Evolutionary conservation across 306 rosid species (phyloP).

Genomic region (Echinosophora koreensis): DNA sequence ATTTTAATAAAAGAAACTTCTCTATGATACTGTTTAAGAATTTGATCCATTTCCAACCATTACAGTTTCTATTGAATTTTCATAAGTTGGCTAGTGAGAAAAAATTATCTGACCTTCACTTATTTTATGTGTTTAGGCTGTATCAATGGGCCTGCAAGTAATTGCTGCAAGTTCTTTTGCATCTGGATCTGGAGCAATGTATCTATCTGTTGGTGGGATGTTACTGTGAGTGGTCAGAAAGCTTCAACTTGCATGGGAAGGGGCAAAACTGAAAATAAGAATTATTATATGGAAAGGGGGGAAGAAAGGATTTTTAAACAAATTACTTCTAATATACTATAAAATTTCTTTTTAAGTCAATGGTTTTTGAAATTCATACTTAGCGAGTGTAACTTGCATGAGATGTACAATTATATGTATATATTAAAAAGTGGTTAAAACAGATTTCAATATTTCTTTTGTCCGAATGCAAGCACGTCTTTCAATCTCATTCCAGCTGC

Average conservation of each 20-base stretch:
- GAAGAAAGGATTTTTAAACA: background rate
- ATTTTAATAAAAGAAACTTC: slow-evolving; percentile 1
- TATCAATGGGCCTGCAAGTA: slow-evolving; percentile 62
- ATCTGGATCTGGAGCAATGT: slow-evolving; percentile 58
- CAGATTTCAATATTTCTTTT: background rate
- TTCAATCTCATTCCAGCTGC: slow-evolving; percentile 1
- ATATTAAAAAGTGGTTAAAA: background rate
- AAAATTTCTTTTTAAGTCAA: background rate
- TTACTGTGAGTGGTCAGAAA: slow-evolving; percentile 59
- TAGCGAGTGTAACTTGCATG: slow-evolving; percentile 1
- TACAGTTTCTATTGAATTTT: background rate
- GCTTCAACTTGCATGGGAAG: slow-evolving; percentile 10
- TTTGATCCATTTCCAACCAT: slow-evolving; percentile 3
- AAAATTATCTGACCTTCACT: slow-evolving; percentile 6
- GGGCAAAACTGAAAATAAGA: background rate
- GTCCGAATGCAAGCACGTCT: background rate
- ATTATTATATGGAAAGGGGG: background rate
- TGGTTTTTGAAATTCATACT: background rate
- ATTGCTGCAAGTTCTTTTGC: slow-evolving; percentile 62
- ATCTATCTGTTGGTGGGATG: slow-evolving; percentile 70
- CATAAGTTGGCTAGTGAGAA: background rate
- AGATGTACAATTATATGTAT: background rate
- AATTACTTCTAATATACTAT: background rate
- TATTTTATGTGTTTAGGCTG: slow-evolving; percentile 55
- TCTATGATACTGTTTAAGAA: background rate